These are phyloP conservation scores for Pulveroboletus sp. DNA, from an alignment of 768 basidiomycete species.

Conservation along the genomic window DNA sequence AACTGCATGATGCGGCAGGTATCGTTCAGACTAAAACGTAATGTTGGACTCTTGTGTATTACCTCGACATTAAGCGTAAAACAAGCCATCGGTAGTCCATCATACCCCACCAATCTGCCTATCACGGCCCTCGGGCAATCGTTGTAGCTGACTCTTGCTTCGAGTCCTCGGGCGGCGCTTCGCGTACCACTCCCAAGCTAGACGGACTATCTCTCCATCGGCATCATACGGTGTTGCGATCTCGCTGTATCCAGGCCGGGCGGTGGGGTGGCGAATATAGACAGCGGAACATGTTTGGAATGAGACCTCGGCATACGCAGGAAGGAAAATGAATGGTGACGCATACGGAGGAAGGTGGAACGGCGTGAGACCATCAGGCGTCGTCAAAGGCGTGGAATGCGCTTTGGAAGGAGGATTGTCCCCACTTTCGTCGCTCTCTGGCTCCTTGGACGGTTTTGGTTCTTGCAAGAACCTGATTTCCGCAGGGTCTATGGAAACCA, in stretches of 20 bases:
- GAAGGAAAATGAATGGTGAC: conserved; percentile 90
- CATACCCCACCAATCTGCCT: conserved; percentile 24
- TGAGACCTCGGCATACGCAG: conserved; percentile 83
- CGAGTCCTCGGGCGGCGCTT: conserved; percentile 65
- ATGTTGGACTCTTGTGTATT: neutral
- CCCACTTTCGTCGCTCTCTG: conserved; percentile 3
- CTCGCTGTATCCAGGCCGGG: conserved; percentile 93
- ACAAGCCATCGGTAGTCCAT: neutral
- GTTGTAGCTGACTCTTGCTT: conserved; percentile 57
- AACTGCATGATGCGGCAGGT: too few relatives aligned
- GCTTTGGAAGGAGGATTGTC: neutral
- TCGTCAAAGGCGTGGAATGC: neutral
- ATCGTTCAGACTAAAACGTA: too few relatives aligned
- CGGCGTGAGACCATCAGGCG: conserved; percentile 46
- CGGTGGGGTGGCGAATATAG: conserved; percentile 95
- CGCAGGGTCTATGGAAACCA: conserved; percentile 83
- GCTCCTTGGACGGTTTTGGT: conserved; percentile 17
- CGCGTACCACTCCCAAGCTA: conserved; percentile 96
- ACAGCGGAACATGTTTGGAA: conserved; percentile 88
- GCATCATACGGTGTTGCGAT: conserved; percentile 96
- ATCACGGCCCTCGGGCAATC: conserved; percentile 66
- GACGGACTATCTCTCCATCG: conserved; percentile 87
- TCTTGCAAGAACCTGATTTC: conserved; percentile 72
- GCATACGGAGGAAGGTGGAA: conserved; percentile 88
- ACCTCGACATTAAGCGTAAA: conserved; percentile 1